Conservation (phyloP, 208 protist genomes). For the Trypanosoma brucei region DNA sequence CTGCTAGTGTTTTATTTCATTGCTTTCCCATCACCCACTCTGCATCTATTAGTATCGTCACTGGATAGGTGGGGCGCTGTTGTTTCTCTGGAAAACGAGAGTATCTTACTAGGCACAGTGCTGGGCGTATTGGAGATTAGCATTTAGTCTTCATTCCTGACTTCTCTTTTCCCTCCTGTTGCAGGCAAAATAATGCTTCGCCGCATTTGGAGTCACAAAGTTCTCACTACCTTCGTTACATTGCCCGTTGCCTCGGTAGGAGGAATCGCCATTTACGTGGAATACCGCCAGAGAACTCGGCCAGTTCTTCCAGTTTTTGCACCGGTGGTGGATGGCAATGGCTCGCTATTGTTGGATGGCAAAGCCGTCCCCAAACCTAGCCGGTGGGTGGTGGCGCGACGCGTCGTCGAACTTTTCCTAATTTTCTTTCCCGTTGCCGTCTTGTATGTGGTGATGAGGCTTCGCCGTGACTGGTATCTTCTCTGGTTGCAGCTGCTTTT, state of each 20-base stretch:
- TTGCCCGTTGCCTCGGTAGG: slow-evolving; percentile 44
- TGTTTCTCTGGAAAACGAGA: background rate
- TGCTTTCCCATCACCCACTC: no score
- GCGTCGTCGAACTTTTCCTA: slow-evolving; percentile 46
- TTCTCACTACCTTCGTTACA: slow-evolving; percentile 23
- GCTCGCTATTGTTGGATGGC: slow-evolving; percentile 64
- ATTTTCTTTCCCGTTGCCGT: slow-evolving; percentile 74
- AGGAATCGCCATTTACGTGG: slow-evolving; percentile 54
- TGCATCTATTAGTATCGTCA: no score
- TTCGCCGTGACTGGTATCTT: slow-evolving; percentile 45
- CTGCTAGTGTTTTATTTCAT: no score
- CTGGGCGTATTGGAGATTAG: no score
- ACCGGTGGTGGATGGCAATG: slow-evolving; percentile 57
- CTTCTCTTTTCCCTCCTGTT: slow-evolving; percentile 2
- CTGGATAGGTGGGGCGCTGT: background rate
- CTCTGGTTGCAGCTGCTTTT: slow-evolving; percentile 69
- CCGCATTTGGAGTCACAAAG: slow-evolving; percentile 4
- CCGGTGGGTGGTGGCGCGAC: slow-evolving; percentile 32
- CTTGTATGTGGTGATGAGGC: slow-evolving; percentile 73
- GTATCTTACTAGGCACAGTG: background rate
- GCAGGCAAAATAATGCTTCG: slow-evolving; percentile 10
- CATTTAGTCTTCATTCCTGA: background rate
- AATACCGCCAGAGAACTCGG: slow-evolving; percentile 55
- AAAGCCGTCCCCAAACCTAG: slow-evolving; percentile 39
- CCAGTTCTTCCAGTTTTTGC: slow-evolving; percentile 47